These are phyloP conservation scores for Fusarium sp. DNA, from an alignment of 2,329 filamentous ascomycete species.

Conservation along the genomic window DNA sequence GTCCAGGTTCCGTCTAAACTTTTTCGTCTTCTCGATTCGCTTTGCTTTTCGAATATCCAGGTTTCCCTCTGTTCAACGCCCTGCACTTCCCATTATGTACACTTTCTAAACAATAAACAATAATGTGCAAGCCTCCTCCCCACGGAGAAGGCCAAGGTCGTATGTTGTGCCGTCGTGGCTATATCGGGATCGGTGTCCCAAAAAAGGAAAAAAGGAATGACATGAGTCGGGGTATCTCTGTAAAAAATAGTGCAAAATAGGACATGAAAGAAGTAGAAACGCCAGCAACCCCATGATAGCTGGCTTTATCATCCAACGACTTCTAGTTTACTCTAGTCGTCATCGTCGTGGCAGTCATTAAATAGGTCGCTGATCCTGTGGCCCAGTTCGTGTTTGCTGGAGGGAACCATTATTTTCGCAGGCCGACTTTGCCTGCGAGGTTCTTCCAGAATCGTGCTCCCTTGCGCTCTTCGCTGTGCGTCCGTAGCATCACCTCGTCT, in stretches of 20 bases:
- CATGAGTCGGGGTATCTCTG: slow-evolving; percentile 44
- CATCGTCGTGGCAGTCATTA: slow-evolving; percentile 38
- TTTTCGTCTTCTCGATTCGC: slow-evolving; percentile 29
- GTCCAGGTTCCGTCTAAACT: slow-evolving; percentile 35
- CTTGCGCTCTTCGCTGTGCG: slow-evolving; percentile 55
- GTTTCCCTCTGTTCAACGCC: slow-evolving; percentile 35
- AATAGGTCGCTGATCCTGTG: slow-evolving; percentile 25
- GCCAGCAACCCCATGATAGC: slow-evolving; percentile 32
- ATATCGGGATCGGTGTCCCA: slow-evolving; percentile 18
- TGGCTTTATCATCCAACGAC: slow-evolving; percentile 25
- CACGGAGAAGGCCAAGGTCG: slow-evolving; percentile 1
- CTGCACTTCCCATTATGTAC: slow-evolving; percentile 35
- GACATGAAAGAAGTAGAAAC: slow-evolving; percentile 30
- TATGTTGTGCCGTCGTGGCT: slow-evolving; percentile 40
- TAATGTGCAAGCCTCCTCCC: slow-evolving; percentile 25
- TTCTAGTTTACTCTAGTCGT: slow-evolving; percentile 35
- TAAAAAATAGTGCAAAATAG: slow-evolving; percentile 22
- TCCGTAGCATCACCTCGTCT: slow-evolving; percentile 62
- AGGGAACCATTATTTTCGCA: slow-evolving; percentile 38
- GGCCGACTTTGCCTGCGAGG: slow-evolving; percentile 57
- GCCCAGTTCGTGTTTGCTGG: slow-evolving; percentile 6
- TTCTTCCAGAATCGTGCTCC: slow-evolving; percentile 59
- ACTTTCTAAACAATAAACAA: slow-evolving; percentile 40
- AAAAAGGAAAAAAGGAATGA: slow-evolving; percentile 39
- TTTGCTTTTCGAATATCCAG: slow-evolving; percentile 30